phyloP scores from a whole-genome alignment of 2,329 filamentous ascomycete species.

The Stagonosporopsis rhizophila region DNA sequence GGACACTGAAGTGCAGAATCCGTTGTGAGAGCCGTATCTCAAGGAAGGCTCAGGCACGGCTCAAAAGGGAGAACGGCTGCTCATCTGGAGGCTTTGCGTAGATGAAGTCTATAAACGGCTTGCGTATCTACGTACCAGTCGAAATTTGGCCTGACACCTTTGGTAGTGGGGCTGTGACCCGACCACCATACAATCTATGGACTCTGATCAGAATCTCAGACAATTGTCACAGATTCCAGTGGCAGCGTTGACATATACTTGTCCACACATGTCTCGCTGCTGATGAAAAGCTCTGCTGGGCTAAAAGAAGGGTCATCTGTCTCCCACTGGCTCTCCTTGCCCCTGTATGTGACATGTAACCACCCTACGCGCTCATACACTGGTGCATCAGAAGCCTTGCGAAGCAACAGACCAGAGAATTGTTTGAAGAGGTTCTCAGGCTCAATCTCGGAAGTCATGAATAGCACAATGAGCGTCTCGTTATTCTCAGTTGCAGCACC shows the following conservation, averaged over 20 bases:
- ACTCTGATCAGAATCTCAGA: too few species aligned
- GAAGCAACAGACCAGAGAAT: background rate
- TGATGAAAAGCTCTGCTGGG: background rate
- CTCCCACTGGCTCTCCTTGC: background rate
- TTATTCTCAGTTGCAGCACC: background rate
- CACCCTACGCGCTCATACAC: background rate
- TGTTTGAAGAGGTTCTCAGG: background rate
- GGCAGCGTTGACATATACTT: background rate
- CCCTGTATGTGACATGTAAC: background rate
- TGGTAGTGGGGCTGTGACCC: too few species aligned
- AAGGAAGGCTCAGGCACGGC: too few species aligned
- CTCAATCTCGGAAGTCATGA: background rate
- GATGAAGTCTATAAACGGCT: too few species aligned
- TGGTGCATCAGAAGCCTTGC: background rate
- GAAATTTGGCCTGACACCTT: too few species aligned
- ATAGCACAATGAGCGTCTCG: background rate
- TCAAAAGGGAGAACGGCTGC: too few species aligned
- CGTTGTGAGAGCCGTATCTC: too few species aligned
- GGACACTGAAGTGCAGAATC: too few species aligned
- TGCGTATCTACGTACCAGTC: too few species aligned
- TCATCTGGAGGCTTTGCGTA: too few species aligned
- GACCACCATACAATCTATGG: too few species aligned
- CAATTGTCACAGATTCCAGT: background rate
- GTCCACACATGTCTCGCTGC: background rate
- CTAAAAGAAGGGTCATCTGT: background rate